phyloP scores from a whole-genome alignment of 345 rosid genomes.

The Brassica nigra region DNA sequence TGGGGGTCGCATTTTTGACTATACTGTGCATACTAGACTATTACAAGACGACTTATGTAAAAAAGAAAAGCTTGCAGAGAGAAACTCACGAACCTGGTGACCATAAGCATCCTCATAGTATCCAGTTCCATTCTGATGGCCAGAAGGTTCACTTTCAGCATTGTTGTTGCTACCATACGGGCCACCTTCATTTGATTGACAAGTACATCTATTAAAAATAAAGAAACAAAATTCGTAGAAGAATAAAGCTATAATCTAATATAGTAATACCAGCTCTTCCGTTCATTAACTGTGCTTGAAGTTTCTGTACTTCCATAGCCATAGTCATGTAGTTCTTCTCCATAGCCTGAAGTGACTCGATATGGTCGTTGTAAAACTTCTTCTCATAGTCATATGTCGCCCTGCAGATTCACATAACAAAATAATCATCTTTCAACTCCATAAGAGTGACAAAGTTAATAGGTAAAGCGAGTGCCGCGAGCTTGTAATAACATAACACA shows the following conservation, averaged over 20 bases:
- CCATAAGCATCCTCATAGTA: conserved; percentile 59
- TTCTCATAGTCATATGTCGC: conserved; percentile 82
- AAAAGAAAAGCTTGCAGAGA: conserved; percentile 9
- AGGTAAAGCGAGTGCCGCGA: background rate
- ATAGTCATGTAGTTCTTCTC: conserved; percentile 80
- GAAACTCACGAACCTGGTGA: conserved; percentile 57
- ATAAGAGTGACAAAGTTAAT: conserved; percentile 1
- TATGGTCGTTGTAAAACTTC: conserved; percentile 86
- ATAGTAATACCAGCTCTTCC: conserved; percentile 56
- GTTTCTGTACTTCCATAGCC: conserved; percentile 94
- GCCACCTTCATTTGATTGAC: conserved; percentile 51
- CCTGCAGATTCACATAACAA: conserved; percentile 53
- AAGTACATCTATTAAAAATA: conserved; percentile 9
- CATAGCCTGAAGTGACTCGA: conserved; percentile 91
- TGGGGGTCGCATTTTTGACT: background rate
- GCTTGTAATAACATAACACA: background rate
- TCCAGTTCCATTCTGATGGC: conserved; percentile 45
- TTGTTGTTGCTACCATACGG: conserved; percentile 56
- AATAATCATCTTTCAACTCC: background rate
- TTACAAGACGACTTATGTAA: background rate
- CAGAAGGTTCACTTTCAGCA: conserved; percentile 56
- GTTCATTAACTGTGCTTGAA: conserved; percentile 72
- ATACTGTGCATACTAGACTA: background rate
- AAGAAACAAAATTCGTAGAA: background rate
- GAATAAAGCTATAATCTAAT: background rate